Evolutionary conservation across 257 asterid genomes (phyloP).

Genomic region (Echium plantagineum): DNA sequence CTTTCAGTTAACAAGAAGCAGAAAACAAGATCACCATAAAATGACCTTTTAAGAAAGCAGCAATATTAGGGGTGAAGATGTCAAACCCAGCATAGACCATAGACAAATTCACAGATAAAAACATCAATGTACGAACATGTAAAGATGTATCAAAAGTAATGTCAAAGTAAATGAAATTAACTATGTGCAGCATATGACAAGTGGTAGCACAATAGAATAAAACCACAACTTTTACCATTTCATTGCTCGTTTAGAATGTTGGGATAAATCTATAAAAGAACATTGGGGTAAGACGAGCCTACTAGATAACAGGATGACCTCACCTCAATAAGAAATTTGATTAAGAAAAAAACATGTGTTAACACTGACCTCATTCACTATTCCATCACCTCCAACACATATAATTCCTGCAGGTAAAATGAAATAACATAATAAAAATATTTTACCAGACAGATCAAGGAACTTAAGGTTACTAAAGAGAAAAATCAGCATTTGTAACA

Average conservation of each 20-base stretch:
- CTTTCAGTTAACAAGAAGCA: background rate
- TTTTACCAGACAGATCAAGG: background rate
- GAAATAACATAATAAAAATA: background rate
- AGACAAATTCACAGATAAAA: background rate
- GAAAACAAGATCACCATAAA: too few species aligned
- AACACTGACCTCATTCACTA: slow-evolving; percentile 78
- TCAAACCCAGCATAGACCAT: background rate
- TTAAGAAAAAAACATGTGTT: background rate
- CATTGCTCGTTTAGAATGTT: background rate
- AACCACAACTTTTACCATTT: background rate
- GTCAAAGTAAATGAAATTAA: background rate
- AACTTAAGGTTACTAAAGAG: slow-evolving; percentile 3
- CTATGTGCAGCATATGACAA: background rate
- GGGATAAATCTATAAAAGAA: background rate
- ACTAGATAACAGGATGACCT: too few species aligned
- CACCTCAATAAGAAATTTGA: background rate
- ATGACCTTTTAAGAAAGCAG: too few species aligned
- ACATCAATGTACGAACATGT: background rate
- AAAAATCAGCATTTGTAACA: slow-evolving; percentile 12
- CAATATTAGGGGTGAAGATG: background rate
- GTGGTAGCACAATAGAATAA: background rate
- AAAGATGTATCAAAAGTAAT: background rate
- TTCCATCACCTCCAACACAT: slow-evolving; percentile 98
- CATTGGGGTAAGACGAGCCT: too few species aligned
- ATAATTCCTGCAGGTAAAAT: slow-evolving; percentile 57